Evolutionary conservation across 495 filamentous ascomycete genomes (phyloP), one percentile per base, ranked within the genome.

Genomic region (Poronia punctata): DNA sequence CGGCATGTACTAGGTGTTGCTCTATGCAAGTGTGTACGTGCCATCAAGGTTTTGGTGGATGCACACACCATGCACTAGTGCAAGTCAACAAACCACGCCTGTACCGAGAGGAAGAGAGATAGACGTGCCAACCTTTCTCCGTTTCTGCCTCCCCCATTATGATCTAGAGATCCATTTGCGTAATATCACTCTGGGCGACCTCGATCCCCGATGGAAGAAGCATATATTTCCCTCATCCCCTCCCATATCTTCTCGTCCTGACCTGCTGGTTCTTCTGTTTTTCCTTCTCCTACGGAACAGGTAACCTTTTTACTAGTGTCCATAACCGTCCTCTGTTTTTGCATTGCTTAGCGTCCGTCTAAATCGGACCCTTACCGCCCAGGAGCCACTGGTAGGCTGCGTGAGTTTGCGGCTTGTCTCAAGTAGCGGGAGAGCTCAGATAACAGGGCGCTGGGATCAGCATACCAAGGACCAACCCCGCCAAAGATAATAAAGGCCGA

Each of bases 401-500:
- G 32, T 11, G 35, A 30, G 23, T 37, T 26, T 22, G 9, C 38
- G 19, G 21, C 22, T 28, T 26, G 26, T 38, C 35, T 25, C 12
- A 34, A 29, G 15, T 26, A 22, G 18, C 20, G n/a, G n/a, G n/a
- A 35, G 26, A 19, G 26, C 24, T 29, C 41, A 12, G 26, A 29
- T 29, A 38, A 28, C 10, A 24, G 30, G 28, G 20, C n/a, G 7
- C 43, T 24, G 29, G 15, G 21, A 24, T 35, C 43, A 31, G 36
- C 36, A 20, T 40, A 37, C 20, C 18, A 38, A 15, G 26, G 22
- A 7, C 4, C 23, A 20, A 47, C 55, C 52, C 55, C 55, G 43
- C 55, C 46, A 29, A 15, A 4, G 5, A 33, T 22, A 12, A 33
- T 46, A 43, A 49, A 19, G 27, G 19, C 38, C 4, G 40, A 50